A percentile compares a stretch with the other conserved stretches of the same genome.
Evolutionary conservation across 2,329 filamentous ascomycete species (phyloP).

Genomic region (Madurella fahalii): DNA sequence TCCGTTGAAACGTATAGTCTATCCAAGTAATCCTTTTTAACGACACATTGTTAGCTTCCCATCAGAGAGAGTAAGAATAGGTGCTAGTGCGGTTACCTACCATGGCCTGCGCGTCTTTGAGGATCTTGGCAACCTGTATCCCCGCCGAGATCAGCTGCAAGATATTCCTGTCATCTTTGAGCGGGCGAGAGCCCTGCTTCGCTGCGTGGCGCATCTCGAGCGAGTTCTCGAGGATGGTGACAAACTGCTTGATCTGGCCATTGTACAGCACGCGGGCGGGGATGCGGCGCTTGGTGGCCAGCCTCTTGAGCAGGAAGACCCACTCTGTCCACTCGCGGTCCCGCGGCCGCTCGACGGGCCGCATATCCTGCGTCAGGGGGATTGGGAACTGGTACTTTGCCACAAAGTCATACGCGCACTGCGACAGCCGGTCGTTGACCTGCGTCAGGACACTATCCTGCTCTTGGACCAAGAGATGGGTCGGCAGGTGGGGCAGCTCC

Average conservation of each 20-base stretch:
- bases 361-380: constrained; percentile 76
- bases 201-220: constrained; percentile 83
- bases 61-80: neutral
- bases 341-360: constrained; percentile 67
- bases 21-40: constrained; percentile 60
- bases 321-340: constrained; percentile 89
- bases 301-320: constrained; percentile 80
- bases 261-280: constrained; percentile 81
- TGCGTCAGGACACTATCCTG: constrained; percentile 76
- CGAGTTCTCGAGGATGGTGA: constrained; percentile 83
- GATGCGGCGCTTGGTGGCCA: constrained; percentile 82
- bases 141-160: constrained; percentile 83
- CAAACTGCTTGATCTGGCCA: constrained; percentile 86
- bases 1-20: constrained; percentile 79
- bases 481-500: constrained; percentile 76
- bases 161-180: constrained; percentile 86
- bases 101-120: constrained; percentile 82
- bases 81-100: neutral
- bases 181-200: constrained; percentile 74
- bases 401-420: constrained; percentile 85
- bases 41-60: neutral
- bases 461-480: constrained; percentile 76
- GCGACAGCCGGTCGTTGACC: constrained; percentile 80
- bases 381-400: constrained; percentile 90
- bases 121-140: constrained; percentile 80